These are phyloP conservation scores for Platanthera zijinensis DNA, from an alignment of 106 monocot genomes.

Conservation along the genomic window DNA sequence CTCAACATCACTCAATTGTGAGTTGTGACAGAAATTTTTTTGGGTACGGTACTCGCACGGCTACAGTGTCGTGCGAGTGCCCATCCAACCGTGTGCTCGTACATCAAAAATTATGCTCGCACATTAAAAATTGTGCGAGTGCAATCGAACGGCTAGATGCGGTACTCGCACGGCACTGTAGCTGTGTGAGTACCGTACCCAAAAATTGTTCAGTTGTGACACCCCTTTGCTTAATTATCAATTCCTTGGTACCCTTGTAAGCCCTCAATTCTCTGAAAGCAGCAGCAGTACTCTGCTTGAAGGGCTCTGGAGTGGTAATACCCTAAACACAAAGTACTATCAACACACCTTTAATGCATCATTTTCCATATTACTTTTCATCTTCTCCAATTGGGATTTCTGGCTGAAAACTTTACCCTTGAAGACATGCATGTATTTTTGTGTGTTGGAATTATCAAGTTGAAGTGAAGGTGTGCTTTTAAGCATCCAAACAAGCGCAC, in stretches of 20 bases:
- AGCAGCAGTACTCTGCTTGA: constrained; percentile 43
- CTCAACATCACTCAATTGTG: constrained; percentile 4
- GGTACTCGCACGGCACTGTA: too few species aligned
- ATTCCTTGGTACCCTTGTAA: constrained; percentile 50
- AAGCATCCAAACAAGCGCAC: constrained; percentile 56
- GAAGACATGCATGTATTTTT: neutral
- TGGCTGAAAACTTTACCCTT: constrained; percentile 6
- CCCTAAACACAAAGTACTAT: constrained; percentile 3
- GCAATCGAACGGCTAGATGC: too few species aligned
- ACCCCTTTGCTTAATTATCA: constrained; percentile 33
- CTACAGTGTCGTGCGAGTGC: too few species aligned
- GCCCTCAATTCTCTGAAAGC: constrained; percentile 51
- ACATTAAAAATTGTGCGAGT: too few species aligned
- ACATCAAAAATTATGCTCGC: too few species aligned
- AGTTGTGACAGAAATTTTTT: too few species aligned
- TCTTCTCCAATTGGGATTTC: neutral
- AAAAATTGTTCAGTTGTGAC: too few species aligned
- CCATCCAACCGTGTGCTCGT: too few species aligned
- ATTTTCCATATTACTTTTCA: constrained; percentile 6
- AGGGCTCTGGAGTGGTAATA: constrained; percentile 19
- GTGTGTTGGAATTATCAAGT: constrained; percentile 10
- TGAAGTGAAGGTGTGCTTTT: constrained; percentile 47
- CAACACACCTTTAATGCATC: neutral
- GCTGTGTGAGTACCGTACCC: too few species aligned
- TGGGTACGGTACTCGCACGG: too few species aligned